These are phyloP conservation scores for Phytophthora colocasiae DNA, from an alignment of 352 stramenopile species.

Conservation along the genomic window DNA sequence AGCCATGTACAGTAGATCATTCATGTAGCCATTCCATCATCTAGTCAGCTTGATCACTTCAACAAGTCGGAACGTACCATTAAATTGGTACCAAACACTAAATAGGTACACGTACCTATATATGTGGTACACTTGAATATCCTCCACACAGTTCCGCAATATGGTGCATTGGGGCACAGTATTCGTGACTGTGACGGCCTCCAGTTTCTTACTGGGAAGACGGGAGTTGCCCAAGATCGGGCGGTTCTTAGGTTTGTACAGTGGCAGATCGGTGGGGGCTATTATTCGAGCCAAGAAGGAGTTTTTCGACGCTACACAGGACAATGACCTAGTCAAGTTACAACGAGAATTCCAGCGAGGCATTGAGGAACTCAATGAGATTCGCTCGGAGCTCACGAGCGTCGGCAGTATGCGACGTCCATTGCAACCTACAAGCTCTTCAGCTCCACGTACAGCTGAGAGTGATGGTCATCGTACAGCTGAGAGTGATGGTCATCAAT, in stretches of 20 bases:
- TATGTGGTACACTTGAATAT: conserved; percentile 4
- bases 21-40: conserved; percentile 17
- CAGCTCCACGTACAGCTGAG: background rate
- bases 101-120: background rate
- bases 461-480: conserved; percentile 9
- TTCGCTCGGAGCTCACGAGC: conserved; percentile 75
- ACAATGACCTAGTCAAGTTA: conserved; percentile 83
- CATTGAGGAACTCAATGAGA: conserved; percentile 84
- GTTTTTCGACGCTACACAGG: conserved; percentile 84
- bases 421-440: conserved; percentile 45
- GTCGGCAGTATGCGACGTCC: conserved; percentile 72
- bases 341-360: conserved; percentile 82
- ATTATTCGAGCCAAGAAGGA: conserved; percentile 84
- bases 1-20: background rate
- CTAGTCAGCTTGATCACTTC: conserved; percentile 8
- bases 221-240: conserved; percentile 79
- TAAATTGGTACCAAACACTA: background rate
- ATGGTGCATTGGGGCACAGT: conserved; percentile 78
- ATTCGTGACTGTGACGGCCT: conserved; percentile 68
- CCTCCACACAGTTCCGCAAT: conserved; percentile 15
- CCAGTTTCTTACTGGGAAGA: conserved; percentile 70
- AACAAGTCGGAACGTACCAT: conserved; percentile 5
- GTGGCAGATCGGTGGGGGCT: conserved; percentile 66
- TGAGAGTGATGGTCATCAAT: conserved; percentile 13
- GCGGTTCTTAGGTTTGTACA: conserved; percentile 65